Evolutionary conservation across 208 protist species (phyloP), one percentile per base, ranked within the genome.

Genomic region (Acanthamoeba royreba): DNA sequence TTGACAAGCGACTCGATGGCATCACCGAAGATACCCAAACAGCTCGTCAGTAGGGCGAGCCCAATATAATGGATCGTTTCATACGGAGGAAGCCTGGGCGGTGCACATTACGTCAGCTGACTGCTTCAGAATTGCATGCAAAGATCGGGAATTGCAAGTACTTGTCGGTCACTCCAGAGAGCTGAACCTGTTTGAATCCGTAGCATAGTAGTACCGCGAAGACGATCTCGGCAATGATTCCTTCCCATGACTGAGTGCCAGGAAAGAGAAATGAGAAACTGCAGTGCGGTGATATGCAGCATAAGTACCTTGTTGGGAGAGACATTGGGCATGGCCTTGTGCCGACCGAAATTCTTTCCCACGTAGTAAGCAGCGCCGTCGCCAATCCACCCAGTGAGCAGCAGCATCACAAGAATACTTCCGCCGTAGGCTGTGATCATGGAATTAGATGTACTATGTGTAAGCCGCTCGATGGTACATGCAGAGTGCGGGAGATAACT

Each of bases 311-410:
- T 87, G 79, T 87, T 87, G n/a, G 79, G 79, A 38, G 47, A 63
- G 45, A 92, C 58, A 42, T 92, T 74, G 40, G 46, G 46, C 55
- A 92, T 77, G 85, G 58, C 55, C 85, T 92, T 92, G 52, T 92
- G 52, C 4, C 58, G 52, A 22, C 85, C 85, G 47, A 92, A 74
- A n/a, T 69, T 92, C 42, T 52, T 92, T 5, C 85, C 85, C 17
- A 92, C 53, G 58, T 77, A 92, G 43, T 77, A 92, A 31, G 55
- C 85, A 17, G 85, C 85, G 13, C 52, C 46, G 19, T 92, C 85
- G 31, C 85, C 85, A 38, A 92, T 92, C 85, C 77, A 86, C 0
- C 45, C 40, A 2, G 46, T 86, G n/a, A 55, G 40, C 42, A 86
- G 28, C 40, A 86, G 42, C 77, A 86, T 55, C 45, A 55, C 77